Conservation (phyloP, 2,329 filamentous ascomycete genomes). For the Penicillium sp. region DNA sequence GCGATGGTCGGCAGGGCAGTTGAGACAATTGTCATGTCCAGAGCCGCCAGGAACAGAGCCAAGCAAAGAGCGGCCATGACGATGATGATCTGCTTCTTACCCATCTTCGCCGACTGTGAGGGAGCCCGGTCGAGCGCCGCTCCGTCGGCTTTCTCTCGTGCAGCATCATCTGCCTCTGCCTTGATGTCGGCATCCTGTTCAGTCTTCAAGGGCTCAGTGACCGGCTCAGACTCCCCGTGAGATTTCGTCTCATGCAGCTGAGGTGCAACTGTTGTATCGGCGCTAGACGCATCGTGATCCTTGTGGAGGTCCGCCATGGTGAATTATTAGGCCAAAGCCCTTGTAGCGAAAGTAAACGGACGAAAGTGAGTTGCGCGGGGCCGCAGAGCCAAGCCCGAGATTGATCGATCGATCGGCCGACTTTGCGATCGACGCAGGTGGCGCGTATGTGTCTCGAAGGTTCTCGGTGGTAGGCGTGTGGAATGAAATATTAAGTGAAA, state of each 20-base stretch:
- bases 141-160: slow-evolving; percentile 19
- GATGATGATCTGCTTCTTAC: slow-evolving; percentile 40
- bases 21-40: slow-evolving; percentile 55
- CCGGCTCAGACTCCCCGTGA: background rate
- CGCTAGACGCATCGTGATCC: slow-evolving; percentile 13
- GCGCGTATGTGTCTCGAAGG: background rate
- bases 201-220: slow-evolving; percentile 3
- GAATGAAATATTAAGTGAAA: background rate
- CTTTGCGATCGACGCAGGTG: background rate
- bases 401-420: slow-evolving; percentile 11
- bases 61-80: slow-evolving; percentile 48
- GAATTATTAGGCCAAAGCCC: background rate
- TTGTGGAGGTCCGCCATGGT: slow-evolving; percentile 7
- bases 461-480: background rate
- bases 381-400: slow-evolving; percentile 3
- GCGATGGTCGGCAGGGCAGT: slow-evolving; percentile 48
- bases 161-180: slow-evolving; percentile 13
- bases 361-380: slow-evolving; percentile 2
- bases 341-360: background rate
- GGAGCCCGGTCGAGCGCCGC: slow-evolving; percentile 30
- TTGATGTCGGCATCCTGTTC: slow-evolving; percentile 6
- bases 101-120: slow-evolving; percentile 40
- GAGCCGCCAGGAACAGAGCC: slow-evolving; percentile 58
- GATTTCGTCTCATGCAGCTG: slow-evolving; percentile 9
- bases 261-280: slow-evolving; percentile 12